Evolutionary conservation across 179 eudicot genomes (phyloP).

Genomic region (Carnegiea gigantea): DNA sequence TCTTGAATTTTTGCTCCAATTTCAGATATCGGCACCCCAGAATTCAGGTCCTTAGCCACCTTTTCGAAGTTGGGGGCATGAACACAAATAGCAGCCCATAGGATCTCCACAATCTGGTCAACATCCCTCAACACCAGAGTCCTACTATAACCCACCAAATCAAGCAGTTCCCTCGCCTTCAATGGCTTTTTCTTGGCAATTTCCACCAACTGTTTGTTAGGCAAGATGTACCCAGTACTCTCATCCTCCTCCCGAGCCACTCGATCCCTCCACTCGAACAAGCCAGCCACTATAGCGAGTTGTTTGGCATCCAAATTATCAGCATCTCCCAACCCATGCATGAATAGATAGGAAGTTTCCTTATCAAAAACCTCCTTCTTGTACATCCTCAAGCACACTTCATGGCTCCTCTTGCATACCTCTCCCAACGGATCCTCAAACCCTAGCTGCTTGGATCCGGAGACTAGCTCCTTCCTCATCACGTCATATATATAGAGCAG

Average conservation of each 20-base stretch:
- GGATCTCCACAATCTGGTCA: neutral
- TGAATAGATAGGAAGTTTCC: neutral
- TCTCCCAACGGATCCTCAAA: neutral
- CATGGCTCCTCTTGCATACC: neutral
- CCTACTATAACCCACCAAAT: neutral
- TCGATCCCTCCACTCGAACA: neutral
- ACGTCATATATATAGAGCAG: neutral
- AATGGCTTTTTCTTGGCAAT: neutral
- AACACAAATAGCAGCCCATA: neutral
- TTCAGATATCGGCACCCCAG: neutral
- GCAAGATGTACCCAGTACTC: neutral
- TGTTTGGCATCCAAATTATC: neutral
- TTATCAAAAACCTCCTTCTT: neutral
- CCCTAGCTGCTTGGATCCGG: neutral
- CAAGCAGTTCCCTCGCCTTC: neutral
- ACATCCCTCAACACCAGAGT: neutral
- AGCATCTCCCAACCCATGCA: neutral
- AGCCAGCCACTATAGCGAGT: neutral
- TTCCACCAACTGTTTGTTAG: neutral
- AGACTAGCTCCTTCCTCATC: neutral
- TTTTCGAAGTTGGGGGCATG: neutral
- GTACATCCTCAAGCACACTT: neutral
- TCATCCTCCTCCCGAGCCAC: constrained; percentile 1
- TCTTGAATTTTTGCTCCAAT: neutral
- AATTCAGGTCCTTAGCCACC: neutral